Percentiles rank a stretch among this genome's conserved stretches.
These are phyloP conservation scores for Apiotrichum gamsii DNA, from an alignment of 1,284 basidiomycete species.

Conservation along the genomic window DNA sequence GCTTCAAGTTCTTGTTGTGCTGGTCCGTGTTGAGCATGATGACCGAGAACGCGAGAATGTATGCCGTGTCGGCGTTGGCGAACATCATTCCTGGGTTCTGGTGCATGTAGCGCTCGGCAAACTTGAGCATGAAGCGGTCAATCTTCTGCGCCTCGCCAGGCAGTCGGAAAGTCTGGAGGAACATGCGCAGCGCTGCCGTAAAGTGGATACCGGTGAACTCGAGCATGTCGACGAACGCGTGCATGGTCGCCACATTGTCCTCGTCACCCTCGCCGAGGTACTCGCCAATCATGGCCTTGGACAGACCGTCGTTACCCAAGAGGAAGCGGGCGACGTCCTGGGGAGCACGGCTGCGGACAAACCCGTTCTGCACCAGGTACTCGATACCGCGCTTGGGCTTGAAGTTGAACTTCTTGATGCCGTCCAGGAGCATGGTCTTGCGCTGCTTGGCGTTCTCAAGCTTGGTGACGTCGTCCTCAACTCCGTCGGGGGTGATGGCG, in stretches of 20 bases:
- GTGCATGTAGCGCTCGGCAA: conserved; percentile 88
- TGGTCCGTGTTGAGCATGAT: conserved; percentile 95
- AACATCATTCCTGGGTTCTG: conserved; percentile 75
- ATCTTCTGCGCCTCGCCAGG: conserved; percentile 97
- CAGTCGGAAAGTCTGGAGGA: conserved; percentile 87
- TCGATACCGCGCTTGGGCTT: conserved; percentile 94
- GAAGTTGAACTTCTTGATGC: conserved; percentile 96
- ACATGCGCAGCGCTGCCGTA: conserved; percentile 77
- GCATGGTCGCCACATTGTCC: conserved; percentile 84
- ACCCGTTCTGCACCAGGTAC: conserved; percentile 82
- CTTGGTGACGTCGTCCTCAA: conserved; percentile 74
- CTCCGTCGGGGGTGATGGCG: conserved; percentile 62
- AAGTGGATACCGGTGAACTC: conserved; percentile 76
- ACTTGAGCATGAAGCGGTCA: conserved; percentile 97
- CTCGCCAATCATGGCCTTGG: conserved; percentile 94
- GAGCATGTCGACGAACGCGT: conserved; percentile 86
- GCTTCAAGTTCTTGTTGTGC: conserved; percentile 87
- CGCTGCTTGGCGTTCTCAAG: conserved; percentile 97
- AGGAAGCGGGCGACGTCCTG: conserved; percentile 82
- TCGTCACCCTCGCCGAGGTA: conserved; percentile 93
- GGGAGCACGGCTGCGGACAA: conserved; percentile 71
- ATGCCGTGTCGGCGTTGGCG: conserved; percentile 75
- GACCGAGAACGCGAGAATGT: conserved; percentile 85
- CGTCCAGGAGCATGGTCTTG: conserved; percentile 91
- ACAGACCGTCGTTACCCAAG: conserved; percentile 83